Evolutionary conservation across 441 rosid species (phyloP).

Genomic region (Arabidopsis hybrid): DNA sequence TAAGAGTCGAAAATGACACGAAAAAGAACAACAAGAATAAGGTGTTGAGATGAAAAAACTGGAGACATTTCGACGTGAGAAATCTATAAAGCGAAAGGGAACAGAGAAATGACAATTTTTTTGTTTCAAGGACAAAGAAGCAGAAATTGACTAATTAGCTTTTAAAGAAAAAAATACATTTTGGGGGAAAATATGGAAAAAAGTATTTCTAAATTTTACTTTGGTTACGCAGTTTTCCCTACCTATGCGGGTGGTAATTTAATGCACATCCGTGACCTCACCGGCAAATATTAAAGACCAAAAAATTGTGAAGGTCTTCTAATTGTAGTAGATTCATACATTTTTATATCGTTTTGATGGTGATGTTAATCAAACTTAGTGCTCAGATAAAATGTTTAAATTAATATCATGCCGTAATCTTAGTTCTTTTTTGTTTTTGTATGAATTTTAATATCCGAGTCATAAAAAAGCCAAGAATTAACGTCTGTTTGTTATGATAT

Average conservation of each 20-base stretch:
- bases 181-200: neutral
- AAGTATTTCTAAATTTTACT: slow-evolving; percentile 1
- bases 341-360: neutral
- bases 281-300: slow-evolving; percentile 31
- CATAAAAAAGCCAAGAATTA: neutral
- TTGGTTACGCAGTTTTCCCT: slow-evolving; percentile 30
- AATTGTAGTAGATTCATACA: no score
- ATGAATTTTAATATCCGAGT: neutral
- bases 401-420: neutral
- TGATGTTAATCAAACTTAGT: neutral
- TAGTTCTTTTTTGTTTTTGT: no score
- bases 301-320: neutral
- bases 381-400: neutral
- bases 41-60: slow-evolving; percentile 20
- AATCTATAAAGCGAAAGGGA: slow-evolving; percentile 21
- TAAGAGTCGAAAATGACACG: slow-evolving; percentile 42
- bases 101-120: slow-evolving; percentile 33
- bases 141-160: slow-evolving; percentile 1
- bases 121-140: neutral
- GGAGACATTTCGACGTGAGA: slow-evolving; percentile 17
- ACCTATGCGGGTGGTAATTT: slow-evolving; percentile 21
- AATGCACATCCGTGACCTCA: slow-evolving; percentile 42
- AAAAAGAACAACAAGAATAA: slow-evolving; percentile 38
- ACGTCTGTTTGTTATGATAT: neutral
- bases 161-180: neutral